These are phyloP conservation scores for Cyberlindnera suaveolens DNA, from an alignment of 805 yeast species.

Conservation along the genomic window DNA sequence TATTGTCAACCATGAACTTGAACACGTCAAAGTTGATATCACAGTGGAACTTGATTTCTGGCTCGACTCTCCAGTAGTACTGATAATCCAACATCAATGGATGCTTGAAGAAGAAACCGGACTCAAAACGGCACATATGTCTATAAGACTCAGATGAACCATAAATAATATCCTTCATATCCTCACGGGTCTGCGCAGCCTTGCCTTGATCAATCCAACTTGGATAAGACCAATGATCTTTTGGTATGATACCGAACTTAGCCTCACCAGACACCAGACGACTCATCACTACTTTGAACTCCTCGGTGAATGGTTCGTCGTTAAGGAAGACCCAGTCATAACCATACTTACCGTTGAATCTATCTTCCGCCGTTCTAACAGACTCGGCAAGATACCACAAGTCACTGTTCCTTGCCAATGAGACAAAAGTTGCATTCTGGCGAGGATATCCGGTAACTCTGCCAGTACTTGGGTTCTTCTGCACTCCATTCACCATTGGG, in stretches of 20 bases:
- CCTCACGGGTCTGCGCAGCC: conserved; percentile 51
- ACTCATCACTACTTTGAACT: conserved; percentile 63
- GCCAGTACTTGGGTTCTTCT: conserved; percentile 1
- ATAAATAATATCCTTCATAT: conserved; percentile 52
- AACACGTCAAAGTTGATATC: conserved; percentile 78
- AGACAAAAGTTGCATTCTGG: conserved; percentile 74
- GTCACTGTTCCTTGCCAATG: conserved; percentile 75
- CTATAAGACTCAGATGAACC: conserved; percentile 67
- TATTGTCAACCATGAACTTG: conserved; percentile 74
- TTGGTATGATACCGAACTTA: conserved; percentile 74
- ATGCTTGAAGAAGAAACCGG: conserved; percentile 84
- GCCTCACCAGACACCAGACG: conserved; percentile 72
- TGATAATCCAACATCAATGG: conserved; percentile 69
- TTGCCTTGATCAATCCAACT: conserved; percentile 69
- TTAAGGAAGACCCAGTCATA: conserved; percentile 96
- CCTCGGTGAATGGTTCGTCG: conserved; percentile 78
- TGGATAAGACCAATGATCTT: conserved; percentile 85
- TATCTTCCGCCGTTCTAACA: conserved; percentile 76
- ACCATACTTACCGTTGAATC: conserved; percentile 73
- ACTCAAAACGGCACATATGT: conserved; percentile 90
- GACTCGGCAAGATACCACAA: conserved; percentile 54
- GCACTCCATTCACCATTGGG: not conserved
- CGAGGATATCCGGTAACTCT: conserved; percentile 23
- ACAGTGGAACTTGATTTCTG: conserved; percentile 73
- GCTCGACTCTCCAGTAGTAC: conserved; percentile 95